A percentile compares a stretch with the other conserved stretches of the same genome.
Evolutionary conservation across 2,329 filamentous ascomycete genomes (phyloP).

Genomic region (Diplodia sapinea): DNA sequence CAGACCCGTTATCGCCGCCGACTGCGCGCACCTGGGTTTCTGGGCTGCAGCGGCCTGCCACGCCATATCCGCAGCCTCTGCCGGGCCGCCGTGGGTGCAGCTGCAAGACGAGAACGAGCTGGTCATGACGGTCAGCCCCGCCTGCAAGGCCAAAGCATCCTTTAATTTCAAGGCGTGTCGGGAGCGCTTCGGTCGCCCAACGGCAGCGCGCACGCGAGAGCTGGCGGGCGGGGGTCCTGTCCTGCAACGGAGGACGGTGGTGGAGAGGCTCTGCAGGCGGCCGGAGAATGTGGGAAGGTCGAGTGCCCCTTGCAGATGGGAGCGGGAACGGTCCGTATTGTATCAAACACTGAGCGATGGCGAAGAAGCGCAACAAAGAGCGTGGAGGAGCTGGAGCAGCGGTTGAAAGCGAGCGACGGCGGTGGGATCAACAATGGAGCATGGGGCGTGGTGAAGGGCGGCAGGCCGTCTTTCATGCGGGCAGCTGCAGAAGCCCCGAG

Average conservation of each 20-base stretch:
- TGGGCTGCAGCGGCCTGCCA: conserved; percentile 14
- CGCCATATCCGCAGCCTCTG: neutral
- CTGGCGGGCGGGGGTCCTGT: neutral
- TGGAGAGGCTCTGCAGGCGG: conserved; percentile 3
- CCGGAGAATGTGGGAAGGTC: conserved; percentile 3
- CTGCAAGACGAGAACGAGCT: conserved; percentile 31
- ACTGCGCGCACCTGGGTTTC: conserved; percentile 9
- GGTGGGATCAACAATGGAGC: neutral
- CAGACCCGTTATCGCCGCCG: conserved; percentile 16
- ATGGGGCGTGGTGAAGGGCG: neutral
- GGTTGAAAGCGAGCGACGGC: conserved; percentile 17
- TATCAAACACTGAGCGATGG: conserved; percentile 3
- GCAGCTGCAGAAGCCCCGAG: conserved; percentile 16
- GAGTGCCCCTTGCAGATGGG: conserved; percentile 23
- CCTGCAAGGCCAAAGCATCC: conserved; percentile 19
- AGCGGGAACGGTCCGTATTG: neutral
- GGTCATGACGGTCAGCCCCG: conserved; percentile 22
- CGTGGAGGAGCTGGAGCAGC: neutral
- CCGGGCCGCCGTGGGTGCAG: conserved; percentile 5
- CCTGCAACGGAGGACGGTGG: neutral
- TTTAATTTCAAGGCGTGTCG: conserved; percentile 19
- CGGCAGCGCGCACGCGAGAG: neutral
- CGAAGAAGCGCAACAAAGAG: conserved; percentile 18
- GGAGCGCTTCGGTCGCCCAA: conserved; percentile 1
- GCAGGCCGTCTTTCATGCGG: conserved; percentile 24